Evolutionary conservation across 2,329 filamentous ascomycete genomes (phyloP), one percentile per base, ranked within the genome.

Genomic region (Curvularia lunata): DNA sequence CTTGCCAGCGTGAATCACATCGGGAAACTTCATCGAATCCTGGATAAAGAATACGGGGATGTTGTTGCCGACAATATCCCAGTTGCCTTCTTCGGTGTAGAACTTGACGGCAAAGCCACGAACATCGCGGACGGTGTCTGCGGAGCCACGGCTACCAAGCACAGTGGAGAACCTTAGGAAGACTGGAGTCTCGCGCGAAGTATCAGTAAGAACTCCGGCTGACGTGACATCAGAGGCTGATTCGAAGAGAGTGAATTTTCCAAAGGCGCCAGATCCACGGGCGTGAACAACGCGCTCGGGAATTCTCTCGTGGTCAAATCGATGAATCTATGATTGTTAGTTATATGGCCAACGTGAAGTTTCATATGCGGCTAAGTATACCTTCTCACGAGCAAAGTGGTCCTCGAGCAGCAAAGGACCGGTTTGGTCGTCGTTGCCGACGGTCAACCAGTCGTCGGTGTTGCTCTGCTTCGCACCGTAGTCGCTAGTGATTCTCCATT

Each of bases 91-190:
- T 0, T 89, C 79, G 0, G 90, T 92, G 71, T 92, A 92, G 68
- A 91, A 87, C 75, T 91, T 91, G 61, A 91, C 77, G 0, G 91
- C 90, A 62, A 94, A 95, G 1, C 91, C 91, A 37, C 90, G 86
- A 2, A 92, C 89, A 79, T 95, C 91, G n/a, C 91, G 85, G 1
- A 92, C 91, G 0, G 90, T 93, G 71, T 95, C 91, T 5, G 90
- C 89, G 50, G 88, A 91, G 12, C 91, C 91, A 32, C 87, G 84
- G 70, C 86, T 91, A 6, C 89, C 90, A 1, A 91, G 82, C 0
- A 91, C 91, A 0, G 91, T 94, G 0, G 90, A 94, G 75, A 95
- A 93, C 0, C 91, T 87, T 16, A 90, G 69, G 69, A 91, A 91
- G 1, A 91, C 80, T 0, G 83, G 86, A 0, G 89, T 92, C 32